phyloP scores from a whole-genome alignment of 192 early-diverging fungal species.

The Podila minutissima region DNA sequence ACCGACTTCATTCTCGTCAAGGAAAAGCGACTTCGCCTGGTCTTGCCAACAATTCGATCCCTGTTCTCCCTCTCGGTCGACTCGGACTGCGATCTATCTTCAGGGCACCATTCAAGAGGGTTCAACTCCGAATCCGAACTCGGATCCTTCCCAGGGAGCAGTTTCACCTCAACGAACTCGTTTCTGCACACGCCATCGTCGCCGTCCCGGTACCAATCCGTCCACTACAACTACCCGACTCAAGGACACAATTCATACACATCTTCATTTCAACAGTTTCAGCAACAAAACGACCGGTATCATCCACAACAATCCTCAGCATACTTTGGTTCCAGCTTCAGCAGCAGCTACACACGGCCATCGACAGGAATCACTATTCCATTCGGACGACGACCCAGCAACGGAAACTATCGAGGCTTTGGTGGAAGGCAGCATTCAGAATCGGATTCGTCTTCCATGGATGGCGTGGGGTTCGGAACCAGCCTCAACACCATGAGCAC shows the following conservation, averaged over 20 bases:
- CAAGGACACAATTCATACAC: background rate
- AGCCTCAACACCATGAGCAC: background rate
- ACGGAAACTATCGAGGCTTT: background rate
- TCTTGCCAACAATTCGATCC: constrained; percentile 63
- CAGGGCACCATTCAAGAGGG: constrained; percentile 9
- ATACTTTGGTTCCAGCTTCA: constrained; percentile 17
- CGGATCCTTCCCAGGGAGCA: constrained; percentile 32
- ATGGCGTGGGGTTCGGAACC: constrained; percentile 4
- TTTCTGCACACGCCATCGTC: constrained; percentile 38
- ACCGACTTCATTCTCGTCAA: constrained; percentile 75
- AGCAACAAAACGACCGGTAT: constrained; percentile 21
- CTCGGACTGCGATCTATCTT: constrained; percentile 34
- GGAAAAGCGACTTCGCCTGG: constrained; percentile 63
- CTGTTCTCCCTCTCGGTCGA: constrained; percentile 36
- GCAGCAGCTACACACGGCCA: constrained; percentile 17
- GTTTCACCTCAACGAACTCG: constrained; percentile 42
- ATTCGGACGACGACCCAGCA: constrained; percentile 23
- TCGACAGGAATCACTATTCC: constrained; percentile 33
- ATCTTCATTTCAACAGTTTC: constrained; percentile 1
- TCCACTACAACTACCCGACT: constrained; percentile 15
- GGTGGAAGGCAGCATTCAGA: constrained; percentile 7
- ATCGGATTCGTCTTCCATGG: constrained; percentile 24
- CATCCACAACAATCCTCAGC: background rate
- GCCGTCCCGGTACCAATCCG: constrained; percentile 18
- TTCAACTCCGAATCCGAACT: constrained; percentile 20